Conservation (phyloP, 208 protist genomes). For the Trypanosoma mega region DNA sequence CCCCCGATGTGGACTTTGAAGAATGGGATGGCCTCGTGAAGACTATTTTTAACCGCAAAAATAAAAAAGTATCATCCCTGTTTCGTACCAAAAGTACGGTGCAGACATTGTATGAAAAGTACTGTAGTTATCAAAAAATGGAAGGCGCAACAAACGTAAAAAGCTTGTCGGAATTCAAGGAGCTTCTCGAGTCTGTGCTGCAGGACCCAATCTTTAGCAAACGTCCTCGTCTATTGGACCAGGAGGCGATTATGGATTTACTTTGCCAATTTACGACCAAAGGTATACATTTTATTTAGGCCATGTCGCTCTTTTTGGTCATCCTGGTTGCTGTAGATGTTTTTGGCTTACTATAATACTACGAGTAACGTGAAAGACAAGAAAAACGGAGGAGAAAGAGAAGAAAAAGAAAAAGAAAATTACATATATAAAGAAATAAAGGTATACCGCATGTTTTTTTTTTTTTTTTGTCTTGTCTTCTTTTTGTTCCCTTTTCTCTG, state of each 20-base stretch:
- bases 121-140: slow-evolving; percentile 86
- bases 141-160: slow-evolving; percentile 43
- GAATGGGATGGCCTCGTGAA: slow-evolving; percentile 99
- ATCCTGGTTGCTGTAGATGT: neutral
- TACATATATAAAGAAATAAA: slow-evolving; percentile 29
- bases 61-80: slow-evolving; percentile 98
- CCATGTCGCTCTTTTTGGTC: neutral
- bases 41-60: slow-evolving; percentile 98
- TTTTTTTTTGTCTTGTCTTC: slow-evolving; percentile 24
- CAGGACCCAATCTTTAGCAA: slow-evolving; percentile 76
- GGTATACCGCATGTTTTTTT: slow-evolving; percentile 10
- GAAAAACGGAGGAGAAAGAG: slow-evolving; percentile 1
- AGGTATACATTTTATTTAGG: slow-evolving; percentile 78
- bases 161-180: slow-evolving; percentile 63
- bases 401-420: neutral
- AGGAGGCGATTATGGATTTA: slow-evolving; percentile 81
- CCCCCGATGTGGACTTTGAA: slow-evolving; percentile 97
- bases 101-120: slow-evolving; percentile 74
- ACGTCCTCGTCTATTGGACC: slow-evolving; percentile 66
- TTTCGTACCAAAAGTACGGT: slow-evolving; percentile 92
- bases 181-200: slow-evolving; percentile 64
- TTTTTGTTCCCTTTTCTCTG: slow-evolving; percentile 5
- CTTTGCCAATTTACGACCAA: slow-evolving; percentile 77
- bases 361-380: neutral
- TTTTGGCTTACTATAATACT: neutral